phyloP scores from a whole-genome alignment of 176 grass and related monocot genomes.

The Musa beccarii region DNA sequence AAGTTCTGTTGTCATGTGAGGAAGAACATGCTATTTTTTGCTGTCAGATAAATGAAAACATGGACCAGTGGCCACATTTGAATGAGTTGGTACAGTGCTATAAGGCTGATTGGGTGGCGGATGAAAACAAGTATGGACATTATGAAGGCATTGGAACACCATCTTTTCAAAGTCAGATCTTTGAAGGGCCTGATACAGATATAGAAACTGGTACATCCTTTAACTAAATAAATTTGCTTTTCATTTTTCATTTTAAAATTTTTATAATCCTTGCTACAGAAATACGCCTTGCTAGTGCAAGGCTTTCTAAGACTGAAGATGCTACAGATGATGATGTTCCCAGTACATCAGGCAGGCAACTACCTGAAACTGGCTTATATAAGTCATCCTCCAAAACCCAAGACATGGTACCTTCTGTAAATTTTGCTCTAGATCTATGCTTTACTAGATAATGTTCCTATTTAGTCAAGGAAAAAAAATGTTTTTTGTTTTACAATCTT shows the following conservation, averaged over 20 bases:
- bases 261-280: constrained; percentile 36
- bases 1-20: neutral
- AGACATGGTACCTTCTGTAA: constrained; percentile 10
- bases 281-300: constrained; percentile 71
- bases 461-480: neutral
- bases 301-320: constrained; percentile 60
- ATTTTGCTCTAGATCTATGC: constrained; percentile 14
- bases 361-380: constrained; percentile 32
- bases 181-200: constrained; percentile 91
- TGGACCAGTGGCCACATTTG: constrained; percentile 98
- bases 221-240: neutral
- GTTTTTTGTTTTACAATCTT: neutral
- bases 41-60: constrained; percentile 82
- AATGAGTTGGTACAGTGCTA: constrained; percentile 92
- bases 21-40: neutral
- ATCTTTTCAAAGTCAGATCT: constrained; percentile 88
- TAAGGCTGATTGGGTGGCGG: constrained; percentile 86
- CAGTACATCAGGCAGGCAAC: constrained; percentile 90
- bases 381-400: constrained; percentile 31
- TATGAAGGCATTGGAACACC: constrained; percentile 54
- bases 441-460: neutral
- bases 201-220: constrained; percentile 66
- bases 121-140: constrained; percentile 80
- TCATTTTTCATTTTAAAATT: constrained; percentile 10
- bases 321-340: constrained; percentile 60